Base-by-base conservation (phyloP, 495 filamentous ascomycete genomes). In the Penicillium arizonense region DNA sequence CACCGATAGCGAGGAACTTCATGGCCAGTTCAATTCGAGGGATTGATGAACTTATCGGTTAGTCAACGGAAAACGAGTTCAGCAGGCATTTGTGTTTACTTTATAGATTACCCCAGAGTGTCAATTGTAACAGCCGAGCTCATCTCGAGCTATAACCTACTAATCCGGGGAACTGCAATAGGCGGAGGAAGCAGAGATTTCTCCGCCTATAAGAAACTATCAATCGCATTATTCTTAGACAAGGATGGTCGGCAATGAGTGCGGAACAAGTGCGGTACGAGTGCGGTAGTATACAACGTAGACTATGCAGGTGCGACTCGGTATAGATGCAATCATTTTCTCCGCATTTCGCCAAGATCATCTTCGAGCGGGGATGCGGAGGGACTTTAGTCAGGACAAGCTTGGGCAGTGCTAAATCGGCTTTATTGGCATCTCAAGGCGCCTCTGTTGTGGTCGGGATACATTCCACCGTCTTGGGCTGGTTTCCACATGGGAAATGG, bases 191-290 rank as follows among this genome's bases (percentile, higher is more conserved):
- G 13, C 18, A 45, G 32, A 50, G 47, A 55, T 70, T 70, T 70
- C 60, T 70, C 67, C 67, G 59, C 67, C 65, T 70, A 63, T 70
- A 52, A 55, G 33, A 63, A 44, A 26, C 14, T 24, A 44, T 26
- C 35, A 42, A 24, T 40, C 13, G 6, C 21, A 16, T 23, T 5
- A 2, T 18, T 23, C 7, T 6, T 3, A 24, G 7, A 26, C 36
- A 36, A 32, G 34, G 28, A 44, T 42, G 47, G 49, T 58, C 55
- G 42, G 23, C 58, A 61, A 34, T 14, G 32, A 44, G 24, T 37
- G 30, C 20, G 41, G 30, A 41, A 38, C 23, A 30, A 53, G 50
- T 7, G 18, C 18, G 18, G 18, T 18, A 18, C 9, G 28, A 2
- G 5, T 43, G 13, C 10, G 12, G 30, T 28, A 4, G 21, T 14